Evolutionary conservation across 2,329 filamentous ascomycete genomes (phyloP).

Genomic region (Calonectria fujianensis): DNA sequence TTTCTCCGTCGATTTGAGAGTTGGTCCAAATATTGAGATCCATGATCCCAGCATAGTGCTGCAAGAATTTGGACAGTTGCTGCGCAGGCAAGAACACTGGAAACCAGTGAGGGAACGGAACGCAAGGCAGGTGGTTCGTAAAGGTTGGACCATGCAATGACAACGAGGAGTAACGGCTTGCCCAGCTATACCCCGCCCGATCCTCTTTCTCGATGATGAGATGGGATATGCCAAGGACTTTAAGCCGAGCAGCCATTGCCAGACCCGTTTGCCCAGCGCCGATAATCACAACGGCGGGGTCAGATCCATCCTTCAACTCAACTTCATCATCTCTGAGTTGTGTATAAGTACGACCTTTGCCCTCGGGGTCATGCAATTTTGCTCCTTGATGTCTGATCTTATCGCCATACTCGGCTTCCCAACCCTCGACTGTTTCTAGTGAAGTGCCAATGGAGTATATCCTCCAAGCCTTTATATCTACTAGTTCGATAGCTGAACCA

Average conservation of each 20-base stretch:
- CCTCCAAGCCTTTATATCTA: conserved; percentile 21
- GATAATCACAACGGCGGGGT: conserved; percentile 23
- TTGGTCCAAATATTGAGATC: conserved; percentile 34
- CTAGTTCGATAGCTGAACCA: conserved; percentile 17
- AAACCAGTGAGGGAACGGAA: conserved; percentile 34
- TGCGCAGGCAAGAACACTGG: conserved; percentile 26
- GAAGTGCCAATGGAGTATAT: conserved; percentile 26
- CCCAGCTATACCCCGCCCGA: conserved; percentile 26
- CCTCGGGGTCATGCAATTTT: conserved; percentile 25
- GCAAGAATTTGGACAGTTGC: conserved; percentile 17
- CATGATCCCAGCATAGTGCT: conserved; percentile 30
- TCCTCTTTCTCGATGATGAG: conserved; percentile 33
- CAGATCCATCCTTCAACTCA: conserved; percentile 1
- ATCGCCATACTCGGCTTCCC: conserved; percentile 27
- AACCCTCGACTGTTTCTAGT: conserved; percentile 24
- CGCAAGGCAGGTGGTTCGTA: conserved; percentile 29
- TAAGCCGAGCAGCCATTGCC: conserved; percentile 27
- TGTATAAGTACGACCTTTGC: conserved; percentile 15
- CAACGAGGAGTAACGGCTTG: conserved; percentile 11
- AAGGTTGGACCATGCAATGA: conserved; percentile 32
- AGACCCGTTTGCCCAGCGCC: conserved; percentile 30
- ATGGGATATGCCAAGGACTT: conserved; percentile 29
- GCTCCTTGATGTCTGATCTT: conserved; percentile 21
- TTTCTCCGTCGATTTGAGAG: conserved; percentile 24
- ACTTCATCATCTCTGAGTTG: conserved; percentile 24